phyloP scores from a whole-genome alignment of 352 stramenopile species.

The Phytophthora europaea region DNA sequence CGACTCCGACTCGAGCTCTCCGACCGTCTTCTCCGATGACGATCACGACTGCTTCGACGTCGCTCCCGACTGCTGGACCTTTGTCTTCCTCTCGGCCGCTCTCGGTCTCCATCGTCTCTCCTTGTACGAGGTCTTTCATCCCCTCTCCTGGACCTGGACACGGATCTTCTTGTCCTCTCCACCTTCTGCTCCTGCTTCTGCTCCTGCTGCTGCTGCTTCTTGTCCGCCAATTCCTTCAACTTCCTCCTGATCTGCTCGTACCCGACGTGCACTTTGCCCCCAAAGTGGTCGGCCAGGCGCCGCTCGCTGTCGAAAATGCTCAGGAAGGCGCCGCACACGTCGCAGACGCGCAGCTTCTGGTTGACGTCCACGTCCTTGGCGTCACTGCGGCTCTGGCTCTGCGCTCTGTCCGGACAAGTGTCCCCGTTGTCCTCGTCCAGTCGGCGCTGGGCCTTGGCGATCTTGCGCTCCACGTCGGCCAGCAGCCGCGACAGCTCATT shows the following conservation, averaged over 20 bases:
- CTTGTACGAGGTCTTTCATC: constrained; percentile 3
- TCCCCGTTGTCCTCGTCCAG: constrained; percentile 66
- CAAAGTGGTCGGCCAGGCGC: constrained; percentile 91
- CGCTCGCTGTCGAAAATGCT: constrained; percentile 94
- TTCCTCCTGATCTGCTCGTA: constrained; percentile 92
- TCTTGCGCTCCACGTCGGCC: constrained; percentile 88
- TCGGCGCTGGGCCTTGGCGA: constrained; percentile 71
- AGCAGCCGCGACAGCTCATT: constrained; percentile 71
- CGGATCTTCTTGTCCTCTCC: constrained; percentile 1
- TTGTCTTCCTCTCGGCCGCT: constrained; percentile 20
- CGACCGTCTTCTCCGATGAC: constrained; percentile 37
- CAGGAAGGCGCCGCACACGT: constrained; percentile 93
- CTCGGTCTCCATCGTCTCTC: constrained; percentile 13
- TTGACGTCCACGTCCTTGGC: constrained; percentile 41
- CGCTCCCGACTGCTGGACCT: constrained; percentile 31
- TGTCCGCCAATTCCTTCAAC: constrained; percentile 70
- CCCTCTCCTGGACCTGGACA: neutral
- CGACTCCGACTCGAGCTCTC: constrained; percentile 43
- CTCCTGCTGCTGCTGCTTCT: constrained; percentile 10
- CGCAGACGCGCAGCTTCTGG: constrained; percentile 91
- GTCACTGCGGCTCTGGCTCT: constrained; percentile 26
- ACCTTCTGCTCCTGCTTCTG: constrained; percentile 7
- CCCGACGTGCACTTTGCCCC: constrained; percentile 91
- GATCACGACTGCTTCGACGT: constrained; percentile 5
- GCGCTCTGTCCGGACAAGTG: constrained; percentile 34